Evolutionary conservation across 2,329 filamentous ascomycete genomes (phyloP).

Genomic region (Curvularia verruculosa): DNA sequence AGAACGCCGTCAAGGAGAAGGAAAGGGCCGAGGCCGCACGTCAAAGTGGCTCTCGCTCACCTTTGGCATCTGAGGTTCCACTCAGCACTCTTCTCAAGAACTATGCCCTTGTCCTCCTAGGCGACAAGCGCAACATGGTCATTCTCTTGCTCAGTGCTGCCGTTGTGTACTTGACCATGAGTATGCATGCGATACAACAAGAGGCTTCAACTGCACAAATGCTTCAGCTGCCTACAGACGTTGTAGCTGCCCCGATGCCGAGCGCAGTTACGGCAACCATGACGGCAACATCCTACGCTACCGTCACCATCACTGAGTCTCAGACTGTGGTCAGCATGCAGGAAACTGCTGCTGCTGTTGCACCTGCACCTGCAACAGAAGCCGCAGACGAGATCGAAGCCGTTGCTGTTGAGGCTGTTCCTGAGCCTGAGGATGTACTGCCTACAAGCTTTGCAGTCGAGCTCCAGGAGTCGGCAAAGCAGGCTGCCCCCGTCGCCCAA

Average conservation of each 20-base stretch:
- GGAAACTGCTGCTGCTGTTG: conserved; percentile 6
- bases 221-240: conserved; percentile 12
- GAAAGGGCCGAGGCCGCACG: conserved; percentile 15
- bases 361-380: conserved; percentile 1
- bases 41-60: conserved; percentile 14
- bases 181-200: conserved; percentile 22
- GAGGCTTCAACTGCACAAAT: conserved; percentile 13
- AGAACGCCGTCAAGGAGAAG: conserved; percentile 34
- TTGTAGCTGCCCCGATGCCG: conserved; percentile 12
- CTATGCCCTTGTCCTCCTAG: conserved; percentile 59
- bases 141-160: conserved; percentile 55
- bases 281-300: conserved; percentile 35
- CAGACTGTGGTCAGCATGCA: conserved; percentile 10
- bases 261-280: conserved; percentile 31
- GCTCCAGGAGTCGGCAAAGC: neutral
- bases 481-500: neutral
- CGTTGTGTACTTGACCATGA: conserved; percentile 50
- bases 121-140: conserved; percentile 60
- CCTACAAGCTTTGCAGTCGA: conserved; percentile 5
- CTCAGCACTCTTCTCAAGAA: conserved; percentile 60
- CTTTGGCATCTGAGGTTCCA: conserved; percentile 53
- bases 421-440: neutral
- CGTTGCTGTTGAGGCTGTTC: neutral
- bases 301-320: conserved; percentile 35
- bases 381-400: neutral